Percentiles rank a stretch among this genome's conserved stretches.
phyloP scores from a whole-genome alignment of 1,284 basidiomycete genomes.

The Butyriboletus appendiculatus region DNA sequence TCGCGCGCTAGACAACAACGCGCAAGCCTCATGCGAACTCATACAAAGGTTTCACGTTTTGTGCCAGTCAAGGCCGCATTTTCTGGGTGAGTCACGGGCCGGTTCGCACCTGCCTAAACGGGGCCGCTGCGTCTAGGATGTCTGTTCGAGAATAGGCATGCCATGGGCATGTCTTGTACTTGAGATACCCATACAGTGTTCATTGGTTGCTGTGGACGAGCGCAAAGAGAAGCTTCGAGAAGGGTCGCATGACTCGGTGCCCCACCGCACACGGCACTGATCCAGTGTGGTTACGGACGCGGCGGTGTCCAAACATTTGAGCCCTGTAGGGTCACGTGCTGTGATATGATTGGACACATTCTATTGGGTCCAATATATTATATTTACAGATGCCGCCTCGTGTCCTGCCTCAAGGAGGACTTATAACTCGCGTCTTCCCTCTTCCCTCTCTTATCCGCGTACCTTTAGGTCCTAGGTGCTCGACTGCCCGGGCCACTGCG shows the following conservation, averaged over 20 bases:
- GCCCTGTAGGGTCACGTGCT: slow-evolving; percentile 12
- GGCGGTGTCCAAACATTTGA: no score
- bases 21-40: slow-evolving; percentile 8
- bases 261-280: neutral
- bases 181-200: neutral
- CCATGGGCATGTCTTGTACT: slow-evolving; percentile 3
- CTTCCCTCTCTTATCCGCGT: slow-evolving; percentile 16
- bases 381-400: slow-evolving; percentile 23
- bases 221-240: neutral
- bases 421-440: slow-evolving; percentile 17
- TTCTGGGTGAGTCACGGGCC: neutral
- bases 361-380: slow-evolving; percentile 18
- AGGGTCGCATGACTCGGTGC: neutral
- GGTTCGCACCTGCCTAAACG: slow-evolving; percentile 1
- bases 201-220: slow-evolving; percentile 6
- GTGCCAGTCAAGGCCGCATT: neutral
- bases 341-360: slow-evolving; percentile 19
- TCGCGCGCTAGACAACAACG: neutral
- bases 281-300: neutral
- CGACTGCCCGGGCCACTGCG: slow-evolving; percentile 28
- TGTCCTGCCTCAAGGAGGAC: slow-evolving; percentile 27
- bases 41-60: slow-evolving; percentile 1
- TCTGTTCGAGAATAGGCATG: neutral
- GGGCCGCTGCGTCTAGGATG: neutral
- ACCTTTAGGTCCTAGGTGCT: slow-evolving; percentile 13